These are phyloP conservation scores for Primulina tabacum DNA, from an alignment of 257 asterid genomes.

Conservation along the genomic window DNA sequence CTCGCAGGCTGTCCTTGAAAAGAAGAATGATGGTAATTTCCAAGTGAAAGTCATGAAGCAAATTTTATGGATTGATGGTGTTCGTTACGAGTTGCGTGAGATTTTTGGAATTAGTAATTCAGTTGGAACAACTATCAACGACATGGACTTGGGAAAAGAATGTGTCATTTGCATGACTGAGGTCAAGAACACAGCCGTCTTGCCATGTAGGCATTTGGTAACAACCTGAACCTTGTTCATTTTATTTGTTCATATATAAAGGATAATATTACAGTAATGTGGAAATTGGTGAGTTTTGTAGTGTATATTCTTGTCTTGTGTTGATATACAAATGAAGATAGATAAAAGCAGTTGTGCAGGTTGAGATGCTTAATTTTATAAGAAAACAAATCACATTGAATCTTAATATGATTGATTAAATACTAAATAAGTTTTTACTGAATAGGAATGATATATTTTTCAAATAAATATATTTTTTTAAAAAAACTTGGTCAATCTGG, in stretches of 20 bases:
- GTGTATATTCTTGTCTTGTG: background rate
- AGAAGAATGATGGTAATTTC: constrained; percentile 47
- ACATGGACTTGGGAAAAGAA: constrained; percentile 72
- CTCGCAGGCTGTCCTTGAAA: constrained; percentile 67
- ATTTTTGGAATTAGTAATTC: constrained; percentile 68
- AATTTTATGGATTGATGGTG: constrained; percentile 70
- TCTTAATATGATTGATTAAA: background rate
- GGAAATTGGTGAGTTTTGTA: background rate
- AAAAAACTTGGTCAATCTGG: background rate
- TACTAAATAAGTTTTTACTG: background rate
- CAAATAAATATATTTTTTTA: background rate
- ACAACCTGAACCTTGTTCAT: constrained; percentile 27
- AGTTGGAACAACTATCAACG: constrained; percentile 45
- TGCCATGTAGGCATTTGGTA: constrained; percentile 98
- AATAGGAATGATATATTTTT: no score
- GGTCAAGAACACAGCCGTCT: constrained; percentile 77
- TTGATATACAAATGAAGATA: background rate
- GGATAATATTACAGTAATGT: background rate
- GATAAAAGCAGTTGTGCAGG: background rate
- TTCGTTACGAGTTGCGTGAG: constrained; percentile 86
- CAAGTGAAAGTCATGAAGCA: constrained; percentile 73
- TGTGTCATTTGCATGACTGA: constrained; percentile 96
- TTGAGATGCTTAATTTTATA: background rate
- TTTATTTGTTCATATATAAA: constrained; percentile 3
- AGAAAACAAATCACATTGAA: background rate